Evolutionary conservation across 352 stramenopile genomes (phyloP).

Genomic region (Phytopythium chamaehyphon): DNA sequence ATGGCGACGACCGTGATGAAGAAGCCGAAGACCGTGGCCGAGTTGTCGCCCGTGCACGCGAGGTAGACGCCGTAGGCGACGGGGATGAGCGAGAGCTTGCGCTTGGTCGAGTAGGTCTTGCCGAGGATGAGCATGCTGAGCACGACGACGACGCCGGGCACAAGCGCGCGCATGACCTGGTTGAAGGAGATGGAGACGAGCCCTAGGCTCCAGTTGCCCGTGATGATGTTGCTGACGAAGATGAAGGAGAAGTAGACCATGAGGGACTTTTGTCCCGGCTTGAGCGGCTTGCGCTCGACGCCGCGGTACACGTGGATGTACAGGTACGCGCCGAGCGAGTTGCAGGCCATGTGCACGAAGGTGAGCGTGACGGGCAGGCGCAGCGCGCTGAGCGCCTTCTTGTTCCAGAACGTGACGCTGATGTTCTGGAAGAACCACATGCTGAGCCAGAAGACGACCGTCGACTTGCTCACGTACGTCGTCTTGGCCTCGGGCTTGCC

Average conservation of each 20-base stretch:
- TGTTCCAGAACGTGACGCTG: conserved; percentile 94
- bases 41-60: conserved; percentile 87
- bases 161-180: conserved; percentile 89
- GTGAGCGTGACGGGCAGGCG: conserved; percentile 79
- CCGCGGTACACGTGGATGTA: conserved; percentile 70
- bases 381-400: conserved; percentile 81
- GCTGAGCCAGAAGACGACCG: conserved; percentile 75
- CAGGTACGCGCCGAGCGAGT: conserved; percentile 82
- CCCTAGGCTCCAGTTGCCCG: conserved; percentile 90
- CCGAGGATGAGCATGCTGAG: conserved; percentile 79
- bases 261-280: conserved; percentile 56
- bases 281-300: conserved; percentile 63
- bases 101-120: conserved; percentile 71
- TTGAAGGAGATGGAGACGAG: conserved; percentile 96
- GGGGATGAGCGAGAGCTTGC: conserved; percentile 72
- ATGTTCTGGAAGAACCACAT: conserved; percentile 93
- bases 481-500: conserved; percentile 33
- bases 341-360: conserved; percentile 94
- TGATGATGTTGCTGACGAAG: conserved; percentile 95
- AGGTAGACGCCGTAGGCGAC: conserved; percentile 84
- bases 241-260: conserved; percentile 90
- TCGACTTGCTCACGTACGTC: conserved; percentile 58
- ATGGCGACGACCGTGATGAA: conserved; percentile 88
- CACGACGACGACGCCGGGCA: conserved; percentile 73
- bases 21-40: conserved; percentile 83